Base-by-base conservation (phyloP, 2,329 filamentous ascomycete genomes). In the Aspergillus proliferans region DNA sequence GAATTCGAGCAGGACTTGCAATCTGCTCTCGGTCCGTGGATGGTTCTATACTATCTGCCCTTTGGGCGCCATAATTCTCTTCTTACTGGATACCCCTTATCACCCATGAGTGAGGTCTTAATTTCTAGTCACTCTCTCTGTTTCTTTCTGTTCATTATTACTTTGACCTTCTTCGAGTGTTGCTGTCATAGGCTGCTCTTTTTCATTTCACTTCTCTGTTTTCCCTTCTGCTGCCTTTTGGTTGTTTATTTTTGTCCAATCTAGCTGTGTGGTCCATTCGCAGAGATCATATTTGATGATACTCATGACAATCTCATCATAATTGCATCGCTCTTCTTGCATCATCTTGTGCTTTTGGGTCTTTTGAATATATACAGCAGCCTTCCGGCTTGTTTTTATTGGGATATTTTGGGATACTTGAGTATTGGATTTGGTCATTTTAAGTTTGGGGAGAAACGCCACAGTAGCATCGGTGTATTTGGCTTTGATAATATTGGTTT, bases 61-160 rank as follows among this genome's bases (percentile, higher is more conserved):
- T 45, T 34, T 47, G 50, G 49, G 58, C 55, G 55, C 56, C 52
- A 43, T 55, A 49, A 51, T 58, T 56, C 49, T 48, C 43, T 59
- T 49, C 42, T 55, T 50, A 52, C 26, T 58, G 50, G 56, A 61
- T 60, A 59, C 55, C 58, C 56, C 51, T 51, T 47, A 42, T 53
- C 50, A 56, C 55, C 56, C 58, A 57, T 57, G 55, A 45, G 52
- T 60, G 56, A 59, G 55, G 46, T 46, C 47, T 47, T 51, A 33
- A 40, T 48, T 47, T 49, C 6, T 43, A 21, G 33, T 19, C 18
- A 18, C 26, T n/a, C 15, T 4, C 41, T 43, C 21, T 34, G 9
- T n/a, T 22, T 36, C 14, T 6, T 18, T 12, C 3, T 10, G 19
- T 45, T 28, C 14, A 38, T 44, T 49, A 30, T 34, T 49, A 30